Base-by-base conservation (phyloP, 2,329 filamentous ascomycete species). In the Allantophomopsis cytisporea region DNA sequence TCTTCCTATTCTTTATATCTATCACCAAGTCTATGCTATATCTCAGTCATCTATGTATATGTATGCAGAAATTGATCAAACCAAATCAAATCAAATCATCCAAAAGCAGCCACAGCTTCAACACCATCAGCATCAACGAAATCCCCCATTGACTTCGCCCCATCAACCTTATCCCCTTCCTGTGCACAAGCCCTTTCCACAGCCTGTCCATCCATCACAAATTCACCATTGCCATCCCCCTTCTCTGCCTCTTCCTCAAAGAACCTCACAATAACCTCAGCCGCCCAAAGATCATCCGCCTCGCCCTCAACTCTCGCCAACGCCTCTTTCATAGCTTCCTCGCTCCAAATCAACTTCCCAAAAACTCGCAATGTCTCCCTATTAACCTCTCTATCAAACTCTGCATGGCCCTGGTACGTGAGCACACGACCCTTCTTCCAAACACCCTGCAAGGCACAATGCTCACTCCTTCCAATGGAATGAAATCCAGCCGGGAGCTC, bases 371-470 rank as follows among this genome's bases (percentile, higher is more conserved):
- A 40, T 1, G 52, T 58, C 49, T 64, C 58, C 0, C 51, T 46
- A 38, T 60, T 64, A 8, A 64, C 49, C 39, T 61, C 63, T 0
- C 49, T 41, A 43, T 65, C 58, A 46, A 65, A 66, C 40, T 65
- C 63, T 16, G 61, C 62, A 43, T 65, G 61, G 0, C 62, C 62
- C 36, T 65, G 61, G 18, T 57, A 58, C 0, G 61, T 65, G 14
- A 66, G 47, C 0, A 65, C 48, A 1, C 60, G 49, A 0, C 57
- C 56, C 2, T 55, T 47, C 41, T 61, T 45, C 41, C 60, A 62
- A 5, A 64, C 39, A 0, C 62, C 63, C 41, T 65, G 61, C 5
- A 61, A 47, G 0, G 41, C 45, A 43, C 62, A 65, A 37, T 58
- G 53, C 2, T 48, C 32, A 2, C 48, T 47, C 0, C 37, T 31